Conservation (phyloP, 768 basidiomycete species). For the Boletus eberwhitei region DNA sequence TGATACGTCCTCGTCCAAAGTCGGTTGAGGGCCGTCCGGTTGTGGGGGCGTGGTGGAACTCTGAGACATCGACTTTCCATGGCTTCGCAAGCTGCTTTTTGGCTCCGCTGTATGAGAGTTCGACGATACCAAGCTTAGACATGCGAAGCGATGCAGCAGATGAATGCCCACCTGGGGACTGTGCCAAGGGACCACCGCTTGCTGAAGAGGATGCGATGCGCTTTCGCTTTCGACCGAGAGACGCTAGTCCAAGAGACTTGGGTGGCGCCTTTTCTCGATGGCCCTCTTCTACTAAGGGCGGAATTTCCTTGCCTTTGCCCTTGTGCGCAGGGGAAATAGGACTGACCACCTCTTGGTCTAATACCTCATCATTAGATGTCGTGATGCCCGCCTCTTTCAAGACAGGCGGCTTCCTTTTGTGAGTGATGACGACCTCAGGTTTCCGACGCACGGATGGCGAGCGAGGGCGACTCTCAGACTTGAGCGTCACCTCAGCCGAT, state of each 20-base stretch:
- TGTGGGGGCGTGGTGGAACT: neutral
- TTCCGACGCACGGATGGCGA: slow-evolving; percentile 8
- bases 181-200: neutral
- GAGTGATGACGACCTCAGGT: slow-evolving; percentile 7
- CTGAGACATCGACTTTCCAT: slow-evolving; percentile 6
- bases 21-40: neutral
- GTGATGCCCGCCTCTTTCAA: neutral
- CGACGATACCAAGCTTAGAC: slow-evolving; percentile 7
- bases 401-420: slow-evolving; percentile 1
- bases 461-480: slow-evolving; percentile 1
- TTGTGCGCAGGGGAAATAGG: slow-evolving; percentile 1
- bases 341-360: slow-evolving; percentile 1
- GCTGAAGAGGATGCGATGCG: slow-evolving; percentile 19
- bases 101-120: slow-evolving; percentile 3
- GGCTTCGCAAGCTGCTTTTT: slow-evolving; percentile 7
- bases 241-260: slow-evolving; percentile 7
- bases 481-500: neutral
- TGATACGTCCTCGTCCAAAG: neutral
- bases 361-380: neutral
- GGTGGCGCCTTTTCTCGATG: slow-evolving; percentile 3
- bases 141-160: slow-evolving; percentile 1
- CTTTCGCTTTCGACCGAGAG: slow-evolving; percentile 25
- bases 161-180: slow-evolving; percentile 21
- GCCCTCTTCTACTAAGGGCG: neutral
- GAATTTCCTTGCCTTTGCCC: slow-evolving; percentile 20